Conservation (phyloP, 306 rosid species). For the Quercus ilex region DNA sequence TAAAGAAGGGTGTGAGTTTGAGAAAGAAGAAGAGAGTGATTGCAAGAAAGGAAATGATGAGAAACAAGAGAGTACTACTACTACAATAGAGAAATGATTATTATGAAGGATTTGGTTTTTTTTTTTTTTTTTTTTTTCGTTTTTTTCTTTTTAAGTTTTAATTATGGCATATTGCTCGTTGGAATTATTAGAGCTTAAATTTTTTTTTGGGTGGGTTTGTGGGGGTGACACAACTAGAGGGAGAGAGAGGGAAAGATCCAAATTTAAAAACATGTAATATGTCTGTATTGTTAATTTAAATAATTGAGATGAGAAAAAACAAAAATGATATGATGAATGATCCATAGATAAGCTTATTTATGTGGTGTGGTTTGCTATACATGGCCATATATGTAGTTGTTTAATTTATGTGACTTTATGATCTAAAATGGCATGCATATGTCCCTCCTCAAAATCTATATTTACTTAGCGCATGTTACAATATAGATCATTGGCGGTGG, state of each 20-base stretch:
- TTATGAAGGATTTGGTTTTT: neutral
- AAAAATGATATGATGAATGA: conserved; percentile 3
- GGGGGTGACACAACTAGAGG: neutral
- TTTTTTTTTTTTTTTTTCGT: neutral
- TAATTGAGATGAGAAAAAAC: conserved; percentile 3
- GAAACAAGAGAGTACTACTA: conserved; percentile 12
- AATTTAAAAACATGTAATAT: conserved; percentile 30
- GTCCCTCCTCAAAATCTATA: neutral
- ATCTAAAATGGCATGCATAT: neutral
- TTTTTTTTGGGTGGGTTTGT: conserved; percentile 1
- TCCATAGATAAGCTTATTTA: conserved; percentile 24
- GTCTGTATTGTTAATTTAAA: conserved; percentile 18
- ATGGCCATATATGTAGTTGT: conserved; percentile 15
- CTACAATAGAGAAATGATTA: conserved; percentile 15
- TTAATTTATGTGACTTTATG: neutral
- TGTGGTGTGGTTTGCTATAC: conserved; percentile 5
- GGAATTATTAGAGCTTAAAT: conserved; percentile 1
- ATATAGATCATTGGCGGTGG: neutral
- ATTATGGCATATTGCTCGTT: neutral
- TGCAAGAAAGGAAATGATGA: conserved; percentile 43
- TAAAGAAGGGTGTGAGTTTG: conserved; percentile 49
- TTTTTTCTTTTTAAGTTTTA: neutral
- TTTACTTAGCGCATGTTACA: neutral
- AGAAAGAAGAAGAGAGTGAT: conserved; percentile 32
- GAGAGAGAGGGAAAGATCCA: conserved; percentile 9